Evolutionary conservation across 768 basidiomycete species (phyloP).

Genomic region (Austroboletus eburneus): DNA sequence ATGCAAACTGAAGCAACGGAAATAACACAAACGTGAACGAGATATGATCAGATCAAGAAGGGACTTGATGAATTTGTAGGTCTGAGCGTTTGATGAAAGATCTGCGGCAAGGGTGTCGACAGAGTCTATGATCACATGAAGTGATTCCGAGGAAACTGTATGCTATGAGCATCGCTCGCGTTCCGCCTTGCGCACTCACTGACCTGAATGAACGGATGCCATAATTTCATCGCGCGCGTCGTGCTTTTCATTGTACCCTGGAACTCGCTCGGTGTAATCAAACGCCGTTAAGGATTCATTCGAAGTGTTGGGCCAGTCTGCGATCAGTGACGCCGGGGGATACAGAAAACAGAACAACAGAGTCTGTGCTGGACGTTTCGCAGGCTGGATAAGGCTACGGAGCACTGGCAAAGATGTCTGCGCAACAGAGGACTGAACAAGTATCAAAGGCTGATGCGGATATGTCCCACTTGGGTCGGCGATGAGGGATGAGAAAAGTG

Average conservation of each 20-base stretch:
- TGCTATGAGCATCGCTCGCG: constrained; percentile 4
- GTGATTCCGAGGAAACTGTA: constrained; percentile 41
- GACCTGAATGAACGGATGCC: constrained; percentile 38
- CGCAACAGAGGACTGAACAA: constrained; percentile 57
- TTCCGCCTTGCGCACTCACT: not conserved
- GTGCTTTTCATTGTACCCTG: constrained; percentile 45
- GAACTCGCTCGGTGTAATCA: constrained; percentile 49
- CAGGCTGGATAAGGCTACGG: constrained; percentile 38
- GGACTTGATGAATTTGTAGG: constrained; percentile 48
- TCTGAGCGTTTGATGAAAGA: constrained; percentile 47
- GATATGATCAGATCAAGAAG: constrained; percentile 42
- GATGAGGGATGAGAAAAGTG: constrained; percentile 27
- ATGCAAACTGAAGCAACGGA: not conserved
- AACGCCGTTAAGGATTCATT: constrained; percentile 34
- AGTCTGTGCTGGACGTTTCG: constrained; percentile 19
- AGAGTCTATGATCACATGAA: constrained; percentile 70
- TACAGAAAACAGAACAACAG: constrained; percentile 58
- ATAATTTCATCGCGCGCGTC: constrained; percentile 39
- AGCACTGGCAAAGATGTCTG: constrained; percentile 58
- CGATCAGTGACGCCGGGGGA: constrained; percentile 46
- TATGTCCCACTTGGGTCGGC: constrained; percentile 15
- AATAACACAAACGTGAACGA: constrained; percentile 44
- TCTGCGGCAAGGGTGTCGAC: constrained; percentile 62
- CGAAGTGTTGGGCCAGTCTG: constrained; percentile 20
- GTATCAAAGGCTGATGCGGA: constrained; percentile 41